Evolutionary conservation across 495 filamentous ascomycete genomes (phyloP).

Genomic region (Talaromyces stipitatus): DNA sequence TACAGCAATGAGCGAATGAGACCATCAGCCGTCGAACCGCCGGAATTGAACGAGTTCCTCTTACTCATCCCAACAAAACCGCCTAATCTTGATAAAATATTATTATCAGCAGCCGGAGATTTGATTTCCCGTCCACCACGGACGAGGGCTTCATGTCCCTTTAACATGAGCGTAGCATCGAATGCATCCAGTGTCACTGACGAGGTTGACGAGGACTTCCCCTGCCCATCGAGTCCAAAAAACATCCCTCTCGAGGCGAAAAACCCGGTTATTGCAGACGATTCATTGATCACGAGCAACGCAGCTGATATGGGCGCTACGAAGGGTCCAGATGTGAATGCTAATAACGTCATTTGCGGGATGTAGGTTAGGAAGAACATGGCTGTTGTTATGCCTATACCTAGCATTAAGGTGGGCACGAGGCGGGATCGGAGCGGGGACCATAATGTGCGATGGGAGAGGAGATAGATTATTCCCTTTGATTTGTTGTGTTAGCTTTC

Average conservation of each 20-base stretch:
- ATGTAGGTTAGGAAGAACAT: conserved; percentile 91
- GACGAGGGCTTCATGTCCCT: conserved; percentile 51
- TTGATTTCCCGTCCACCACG: conserved; percentile 66
- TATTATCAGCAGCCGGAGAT: conserved; percentile 25
- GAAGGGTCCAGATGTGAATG: conserved; percentile 77
- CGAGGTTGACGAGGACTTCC: background rate
- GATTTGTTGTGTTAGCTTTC: background rate
- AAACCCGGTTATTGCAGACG: conserved; percentile 57
- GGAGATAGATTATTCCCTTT: conserved; percentile 76
- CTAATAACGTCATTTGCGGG: conserved; percentile 72
- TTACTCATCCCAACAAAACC: conserved; percentile 50
- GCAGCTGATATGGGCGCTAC: conserved; percentile 66
- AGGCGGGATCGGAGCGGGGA: conserved; percentile 64
- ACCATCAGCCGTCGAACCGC: conserved; percentile 20
- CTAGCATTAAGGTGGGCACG: conserved; percentile 60
- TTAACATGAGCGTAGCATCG: conserved; percentile 65
- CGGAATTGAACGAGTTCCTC: conserved; percentile 24
- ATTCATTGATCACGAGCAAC: conserved; percentile 74
- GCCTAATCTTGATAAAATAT: conserved; percentile 63
- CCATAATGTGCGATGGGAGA: conserved; percentile 38
- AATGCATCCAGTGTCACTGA: conserved; percentile 63
- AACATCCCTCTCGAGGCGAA: background rate
- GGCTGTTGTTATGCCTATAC: conserved; percentile 58
- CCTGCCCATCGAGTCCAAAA: background rate
- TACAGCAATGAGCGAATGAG: conserved; percentile 65